A percentile compares a stretch with the other conserved stretches of the same genome.
Evolutionary conservation across 176 grass and related monocot species (phyloP).

Genomic region (Phoenix dactylifera): DNA sequence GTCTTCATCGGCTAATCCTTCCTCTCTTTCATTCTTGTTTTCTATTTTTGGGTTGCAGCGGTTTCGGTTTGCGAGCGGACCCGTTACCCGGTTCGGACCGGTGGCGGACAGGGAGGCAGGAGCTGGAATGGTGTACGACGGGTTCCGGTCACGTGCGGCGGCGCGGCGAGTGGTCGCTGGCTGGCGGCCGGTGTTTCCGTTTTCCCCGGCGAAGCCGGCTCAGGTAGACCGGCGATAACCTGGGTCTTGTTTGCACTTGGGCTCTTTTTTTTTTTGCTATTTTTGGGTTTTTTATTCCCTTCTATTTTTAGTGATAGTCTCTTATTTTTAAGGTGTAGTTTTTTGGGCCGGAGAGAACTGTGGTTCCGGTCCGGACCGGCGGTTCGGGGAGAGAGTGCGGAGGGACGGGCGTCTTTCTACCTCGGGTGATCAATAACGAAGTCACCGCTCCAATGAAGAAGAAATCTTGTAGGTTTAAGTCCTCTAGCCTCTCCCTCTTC

Average conservation of each 20-base stretch:
- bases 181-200: not conserved
- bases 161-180: not conserved
- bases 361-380: no score
- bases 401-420: conserved; percentile 13
- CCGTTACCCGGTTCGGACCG: not conserved
- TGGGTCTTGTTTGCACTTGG: not conserved
- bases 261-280: no score
- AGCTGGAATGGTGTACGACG: not conserved
- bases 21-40: not conserved
- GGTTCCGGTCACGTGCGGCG: not conserved
- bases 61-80: not conserved
- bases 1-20: not conserved
- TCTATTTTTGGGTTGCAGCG: conserved; percentile 1
- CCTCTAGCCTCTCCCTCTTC: no score
- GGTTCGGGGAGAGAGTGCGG: not conserved
- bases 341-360: not conserved
- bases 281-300: no score
- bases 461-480: not conserved
- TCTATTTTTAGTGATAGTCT: no score
- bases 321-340: no score
- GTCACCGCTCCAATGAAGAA: not conserved
- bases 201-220: not conserved
- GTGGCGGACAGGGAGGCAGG: not conserved
- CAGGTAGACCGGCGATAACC: not conserved
- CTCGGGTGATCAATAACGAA: conserved; percentile 7